Evolutionary conservation across 192 early-diverging fungal species (phyloP), one percentile per base, ranked within the genome.

Genomic region (Thamnidium elegans): DNA sequence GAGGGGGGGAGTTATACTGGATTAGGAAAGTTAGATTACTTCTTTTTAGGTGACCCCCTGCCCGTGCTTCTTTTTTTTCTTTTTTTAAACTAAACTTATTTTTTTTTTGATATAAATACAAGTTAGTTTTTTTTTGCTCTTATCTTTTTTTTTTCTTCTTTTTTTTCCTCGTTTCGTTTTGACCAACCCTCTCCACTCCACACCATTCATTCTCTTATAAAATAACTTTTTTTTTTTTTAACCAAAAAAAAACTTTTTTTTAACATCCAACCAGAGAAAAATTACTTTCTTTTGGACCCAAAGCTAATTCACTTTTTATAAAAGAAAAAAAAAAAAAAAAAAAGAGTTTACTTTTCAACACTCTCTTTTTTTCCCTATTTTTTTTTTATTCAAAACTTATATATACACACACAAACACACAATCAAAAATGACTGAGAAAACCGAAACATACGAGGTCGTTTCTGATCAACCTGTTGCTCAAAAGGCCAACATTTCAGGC

Each of bases 371-470:
- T 58, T 58, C 59, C 26, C 30, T 17, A 51, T 47, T 52, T 11
- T 63, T 36, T 23, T 34, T 30, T 51, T 54, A 58, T 54, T 50
- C 34, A 26, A 17, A 17, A 21, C n/a, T n/a, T n/a, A n/a, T n/a
- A n/a, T n/a, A 21, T n/a, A 47, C 45, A 45, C 21, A 36, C 36
- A 39, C 36, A 39, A 39, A 9, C 36, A 39, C 36, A 39, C 36
- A 9, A 26, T 26, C 26, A 17, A 66, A 42, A 50, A 56, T 66
- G 62, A 46, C 68, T 67, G 55, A 58, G 54, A 58, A 61, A 32
- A 63, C 56, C 50, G 48, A 63, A 70, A 65, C 66, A 67, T 64
- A 58, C 66, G 67, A 69, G 63, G 73, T 64, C 64, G 53, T 48
- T 32, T 23, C 50, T 50, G 53, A 58, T 20, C 32, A 65, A 53